Base-by-base conservation (phyloP, 2,329 filamentous ascomycete genomes). In the Cordyceps farinosa region DNA sequence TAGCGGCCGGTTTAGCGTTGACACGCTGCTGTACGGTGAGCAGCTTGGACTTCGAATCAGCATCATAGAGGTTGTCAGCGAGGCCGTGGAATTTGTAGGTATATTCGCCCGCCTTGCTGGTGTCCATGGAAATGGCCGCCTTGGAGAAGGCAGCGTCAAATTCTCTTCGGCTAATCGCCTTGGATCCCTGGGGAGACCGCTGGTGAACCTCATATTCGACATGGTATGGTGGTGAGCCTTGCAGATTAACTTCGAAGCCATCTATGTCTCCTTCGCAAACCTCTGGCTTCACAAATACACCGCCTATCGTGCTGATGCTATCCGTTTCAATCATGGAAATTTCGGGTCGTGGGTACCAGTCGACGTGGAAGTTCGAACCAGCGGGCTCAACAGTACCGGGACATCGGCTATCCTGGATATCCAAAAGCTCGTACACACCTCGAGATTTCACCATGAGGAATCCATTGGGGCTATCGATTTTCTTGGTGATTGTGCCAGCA, bases 191-290 rank as follows among this genome's bases (percentile, higher is more conserved):
- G 57, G 84, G 80, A 11, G 89, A 84, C 69, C 89, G 90, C 70
- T 91, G 88, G 55, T 85, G 86, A 67, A 96, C 84, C 68, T 92
- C 87, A 73, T 97, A 98, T 67, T 91, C 85, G 54, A 96, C 83
- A 68, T 89, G 87, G 74, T 90, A 98, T 1, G 95, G 95, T 42
- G 93, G 85, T 57, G 88, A 84, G 62, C 90, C 94, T 73, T 85
- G 85, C 66, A 99, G 83, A 50, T 84, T 83, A 60, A 99, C 80
- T 70, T 97, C 92, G 62, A 97, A 87, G 3, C 88, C 87, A 74
- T 97, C 94, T 70, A 97, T 90, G 66, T 98, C 94, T 36, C 94
- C 94, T 78, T 99, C 93, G 72, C 95, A 99, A 36, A 99, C 89
- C 65, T 93, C 88, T 48, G 87, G 84, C 75, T 96, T 96, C 68